phyloP scores from a whole-genome alignment of 257 asterid genomes.

The Solanum piurae region DNA sequence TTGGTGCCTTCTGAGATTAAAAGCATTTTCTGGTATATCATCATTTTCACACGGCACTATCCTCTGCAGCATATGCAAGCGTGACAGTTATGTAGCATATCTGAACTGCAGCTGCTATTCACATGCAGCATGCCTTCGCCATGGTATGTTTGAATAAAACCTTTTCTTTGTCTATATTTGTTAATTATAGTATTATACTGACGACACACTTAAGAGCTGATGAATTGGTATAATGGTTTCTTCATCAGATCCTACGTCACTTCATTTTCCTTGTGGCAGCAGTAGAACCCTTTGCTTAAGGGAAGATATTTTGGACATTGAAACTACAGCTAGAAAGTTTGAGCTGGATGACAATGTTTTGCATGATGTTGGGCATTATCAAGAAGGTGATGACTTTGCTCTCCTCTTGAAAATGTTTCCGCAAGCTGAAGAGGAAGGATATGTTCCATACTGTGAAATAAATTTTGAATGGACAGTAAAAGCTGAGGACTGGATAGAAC shows the following conservation, averaged over 20 bases:
- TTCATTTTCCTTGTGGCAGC: slow-evolving; percentile 52
- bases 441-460: slow-evolving; percentile 51
- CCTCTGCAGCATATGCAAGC: slow-evolving; percentile 81
- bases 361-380: slow-evolving; percentile 37
- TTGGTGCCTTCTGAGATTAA: slow-evolving; percentile 61
- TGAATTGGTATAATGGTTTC: slow-evolving; percentile 9
- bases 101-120: slow-evolving; percentile 64
- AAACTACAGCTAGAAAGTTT: slow-evolving; percentile 69
- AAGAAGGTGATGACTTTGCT: slow-evolving; percentile 29
- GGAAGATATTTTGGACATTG: slow-evolving; percentile 59
- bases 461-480: slow-evolving; percentile 11
- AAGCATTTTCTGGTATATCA: slow-evolving; percentile 31
- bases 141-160: slow-evolving; percentile 38
- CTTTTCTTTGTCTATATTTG: not conserved
- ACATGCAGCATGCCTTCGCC: slow-evolving; percentile 87
- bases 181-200: not conserved
- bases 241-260: slow-evolving; percentile 45
- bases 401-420: slow-evolving; percentile 37
- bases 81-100: slow-evolving; percentile 84
- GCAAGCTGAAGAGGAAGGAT: slow-evolving; percentile 34
- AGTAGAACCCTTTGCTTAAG: slow-evolving; percentile 41
- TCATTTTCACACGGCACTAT: slow-evolving; percentile 70
- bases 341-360: slow-evolving; percentile 50
- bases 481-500: not conserved
- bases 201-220: not conserved